Base-by-base conservation (phyloP, 768 basidiomycete species). In the Lentinula lateritia region DNA sequence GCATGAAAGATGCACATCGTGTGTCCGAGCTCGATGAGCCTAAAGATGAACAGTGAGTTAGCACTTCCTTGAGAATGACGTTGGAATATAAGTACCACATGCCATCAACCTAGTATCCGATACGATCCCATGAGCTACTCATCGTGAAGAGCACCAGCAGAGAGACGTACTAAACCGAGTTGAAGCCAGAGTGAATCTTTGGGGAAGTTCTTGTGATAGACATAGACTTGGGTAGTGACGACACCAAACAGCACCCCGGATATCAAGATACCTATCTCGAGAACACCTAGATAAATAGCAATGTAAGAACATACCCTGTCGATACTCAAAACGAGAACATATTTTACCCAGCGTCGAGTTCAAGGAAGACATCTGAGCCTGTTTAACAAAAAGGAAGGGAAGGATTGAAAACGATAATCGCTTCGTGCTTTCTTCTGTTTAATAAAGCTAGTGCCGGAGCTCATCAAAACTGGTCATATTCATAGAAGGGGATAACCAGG, bases 201-300 rank as follows among this genome's bases (percentile, higher is more conserved):
- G 41, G 56, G 56, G 42, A 58, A 58, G 18, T 58, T 58, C 35
- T 58, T 58, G 41, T 58, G 56, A 28, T 58, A 58, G 36, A 58
- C 18, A 41, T 58, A 58, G 42, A 58, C 56, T n/a, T 58, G 56
- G 39, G 36, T 39, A 45, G 56, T 58, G 13, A 58, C 56, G 23
- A 58, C 35, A 28, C 56, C 56, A 36, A 58, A 58, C n/a, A 58
- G 43, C 23, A 58, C 45, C 15, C 56, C 56, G 3, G 56, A 58
- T n/a, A 58, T 58, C 39, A 58, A 13, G 13, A 58, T 58, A 23
- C 56, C 56, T 23, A 58, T 58, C 23, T 58, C 56, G 16, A 58
- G 41, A 15, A 58, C 56, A 43, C 56, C 56, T 58, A 53, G 23
- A 58, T 28, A 28, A 20, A 4, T 8, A 39, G 12, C 42, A n/a